Evolutionary conservation across 1,284 basidiomycete genomes (phyloP).

Genomic region (Rhodotorula sp.): DNA sequence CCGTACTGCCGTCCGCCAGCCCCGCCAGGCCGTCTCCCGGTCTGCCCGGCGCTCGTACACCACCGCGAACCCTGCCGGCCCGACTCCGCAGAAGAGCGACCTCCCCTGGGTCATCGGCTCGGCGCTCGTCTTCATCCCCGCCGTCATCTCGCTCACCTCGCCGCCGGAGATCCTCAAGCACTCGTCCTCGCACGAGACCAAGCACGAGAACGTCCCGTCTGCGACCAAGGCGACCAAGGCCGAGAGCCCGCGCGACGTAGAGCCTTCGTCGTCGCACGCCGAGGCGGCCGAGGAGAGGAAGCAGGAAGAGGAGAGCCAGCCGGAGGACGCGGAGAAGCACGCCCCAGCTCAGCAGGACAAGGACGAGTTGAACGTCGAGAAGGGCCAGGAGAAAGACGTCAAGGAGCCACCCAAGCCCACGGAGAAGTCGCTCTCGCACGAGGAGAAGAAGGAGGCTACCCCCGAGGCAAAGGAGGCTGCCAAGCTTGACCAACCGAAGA

Average conservation of each 20-base stretch:
- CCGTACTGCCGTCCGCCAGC: slow-evolving; percentile 16
- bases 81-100: slow-evolving; percentile 16
- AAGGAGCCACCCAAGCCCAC: slow-evolving; percentile 4
- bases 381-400: neutral
- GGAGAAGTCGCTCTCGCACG: neutral
- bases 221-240: slow-evolving; percentile 14
- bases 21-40: neutral
- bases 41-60: slow-evolving; percentile 12
- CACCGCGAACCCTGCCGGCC: slow-evolving; percentile 4
- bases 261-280: slow-evolving; percentile 11
- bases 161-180: slow-evolving; percentile 22
- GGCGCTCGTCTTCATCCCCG: slow-evolving; percentile 21
- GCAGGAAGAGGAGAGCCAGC: neutral
- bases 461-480: slow-evolving; percentile 3
- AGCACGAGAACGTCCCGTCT: slow-evolving; percentile 14
- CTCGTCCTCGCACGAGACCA: slow-evolving; percentile 9
- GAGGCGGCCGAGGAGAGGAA: slow-evolving; percentile 1
- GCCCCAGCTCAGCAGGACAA: slow-evolving; percentile 3
- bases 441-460: slow-evolving; percentile 1
- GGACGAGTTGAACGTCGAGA: neutral
- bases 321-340: slow-evolving; percentile 3
- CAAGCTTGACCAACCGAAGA: slow-evolving; percentile 7
- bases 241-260: slow-evolving; percentile 15
- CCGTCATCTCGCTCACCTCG: slow-evolving; percentile 28
- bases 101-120: slow-evolving; percentile 25